Conservation (phyloP, 2,329 filamentous ascomycete genomes). For the Penicillium sp. region DNA sequence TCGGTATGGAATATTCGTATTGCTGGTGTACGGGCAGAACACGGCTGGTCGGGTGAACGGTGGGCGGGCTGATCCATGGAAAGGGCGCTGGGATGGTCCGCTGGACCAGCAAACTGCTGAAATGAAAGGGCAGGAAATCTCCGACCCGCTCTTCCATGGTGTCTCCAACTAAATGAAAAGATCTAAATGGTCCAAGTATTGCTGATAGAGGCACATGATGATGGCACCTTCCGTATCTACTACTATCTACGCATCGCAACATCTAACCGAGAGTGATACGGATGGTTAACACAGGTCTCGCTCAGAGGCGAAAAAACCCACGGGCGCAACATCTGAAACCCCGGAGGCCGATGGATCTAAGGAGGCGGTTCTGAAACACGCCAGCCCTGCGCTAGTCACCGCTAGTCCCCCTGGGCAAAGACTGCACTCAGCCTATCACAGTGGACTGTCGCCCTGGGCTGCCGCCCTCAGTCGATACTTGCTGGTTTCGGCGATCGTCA, state of each 20-base stretch:
- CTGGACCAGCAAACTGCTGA: neutral
- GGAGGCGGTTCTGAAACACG: constrained; percentile 31
- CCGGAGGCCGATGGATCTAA: constrained; percentile 22
- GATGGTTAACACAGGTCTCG: neutral
- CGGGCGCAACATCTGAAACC: constrained; percentile 28
- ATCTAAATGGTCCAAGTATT: too few relatives aligned
- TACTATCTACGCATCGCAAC: neutral
- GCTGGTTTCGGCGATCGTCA: constrained; percentile 6
- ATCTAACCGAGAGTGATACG: neutral
- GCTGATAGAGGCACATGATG: too few relatives aligned
- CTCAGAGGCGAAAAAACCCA: neutral
- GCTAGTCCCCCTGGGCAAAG: constrained; percentile 19
- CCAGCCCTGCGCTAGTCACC: constrained; percentile 26
- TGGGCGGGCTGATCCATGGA: constrained; percentile 19
- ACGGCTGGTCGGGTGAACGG: constrained; percentile 18
- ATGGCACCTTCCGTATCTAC: too few relatives aligned
- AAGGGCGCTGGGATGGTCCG: neutral
- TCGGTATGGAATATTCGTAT: neutral
- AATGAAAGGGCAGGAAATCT: neutral
- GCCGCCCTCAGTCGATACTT: constrained; percentile 10
- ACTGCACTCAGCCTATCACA: constrained; percentile 7
- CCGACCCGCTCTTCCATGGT: neutral
- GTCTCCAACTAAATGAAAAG: too few relatives aligned
- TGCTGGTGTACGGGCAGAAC: neutral
- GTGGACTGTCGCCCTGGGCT: neutral